These are phyloP conservation scores for Penicillium lividum DNA, from an alignment of 495 filamentous ascomycete species.

Conservation along the genomic window DNA sequence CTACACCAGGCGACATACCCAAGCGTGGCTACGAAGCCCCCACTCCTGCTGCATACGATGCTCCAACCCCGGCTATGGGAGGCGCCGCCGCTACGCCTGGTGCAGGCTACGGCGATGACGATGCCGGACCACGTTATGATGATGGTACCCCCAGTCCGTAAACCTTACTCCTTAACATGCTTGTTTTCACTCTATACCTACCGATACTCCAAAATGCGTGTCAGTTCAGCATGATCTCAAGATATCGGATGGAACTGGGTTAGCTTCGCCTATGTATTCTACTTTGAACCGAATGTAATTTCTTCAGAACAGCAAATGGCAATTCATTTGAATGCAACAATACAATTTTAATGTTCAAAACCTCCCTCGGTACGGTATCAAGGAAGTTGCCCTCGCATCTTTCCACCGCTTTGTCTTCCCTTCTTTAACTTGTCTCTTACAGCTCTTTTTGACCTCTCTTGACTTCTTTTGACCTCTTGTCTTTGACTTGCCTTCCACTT, in stretches of 20 bases:
- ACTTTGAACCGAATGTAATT: constrained; percentile 26
- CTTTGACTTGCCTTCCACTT: too few relatives aligned
- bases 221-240: constrained; percentile 11
- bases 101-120: constrained; percentile 61
- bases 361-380: too few relatives aligned
- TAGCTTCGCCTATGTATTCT: constrained; percentile 31
- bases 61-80: constrained; percentile 78
- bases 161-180: not conserved
- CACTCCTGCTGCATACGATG: constrained; percentile 63
- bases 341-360: too few relatives aligned
- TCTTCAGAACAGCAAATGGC: constrained; percentile 14
- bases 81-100: constrained; percentile 73
- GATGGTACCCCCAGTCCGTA: constrained; percentile 44
- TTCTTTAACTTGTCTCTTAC: too few relatives aligned
- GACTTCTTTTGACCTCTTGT: too few relatives aligned
- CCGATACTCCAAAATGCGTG: constrained; percentile 14
- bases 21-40: constrained; percentile 55
- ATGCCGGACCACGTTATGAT: constrained; percentile 58
- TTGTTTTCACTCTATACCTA: constrained; percentile 9
- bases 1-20: constrained; percentile 51
- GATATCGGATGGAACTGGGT: constrained; percentile 21
- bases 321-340: too few relatives aligned
- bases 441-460: too few relatives aligned
- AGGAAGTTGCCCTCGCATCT: too few relatives aligned
- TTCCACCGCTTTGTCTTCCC: too few relatives aligned